These are phyloP conservation scores for Petrea volubilis DNA, from an alignment of 257 asterid genomes.

Conservation along the genomic window DNA sequence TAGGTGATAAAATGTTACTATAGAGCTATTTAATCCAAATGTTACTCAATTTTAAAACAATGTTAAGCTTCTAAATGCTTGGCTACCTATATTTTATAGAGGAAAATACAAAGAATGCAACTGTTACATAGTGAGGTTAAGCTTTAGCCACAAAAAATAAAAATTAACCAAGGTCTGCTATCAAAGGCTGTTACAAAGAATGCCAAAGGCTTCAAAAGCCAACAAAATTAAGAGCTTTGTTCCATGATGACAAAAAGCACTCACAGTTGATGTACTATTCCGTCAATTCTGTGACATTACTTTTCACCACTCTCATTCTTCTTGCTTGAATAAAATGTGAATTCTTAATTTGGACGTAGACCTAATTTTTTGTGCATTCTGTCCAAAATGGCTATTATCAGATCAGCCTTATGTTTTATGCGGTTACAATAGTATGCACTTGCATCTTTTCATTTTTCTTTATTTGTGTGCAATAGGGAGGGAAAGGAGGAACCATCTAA, in stretches of 20 bases:
- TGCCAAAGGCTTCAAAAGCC: neutral
- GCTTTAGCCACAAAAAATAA: neutral
- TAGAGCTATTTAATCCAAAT: neutral
- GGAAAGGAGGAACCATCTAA: neutral
- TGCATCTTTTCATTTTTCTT: neutral
- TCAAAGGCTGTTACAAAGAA: neutral
- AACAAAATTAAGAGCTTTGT: neutral
- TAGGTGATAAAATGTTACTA: neutral
- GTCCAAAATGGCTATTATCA: neutral
- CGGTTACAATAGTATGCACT: neutral
- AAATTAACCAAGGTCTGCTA: neutral
- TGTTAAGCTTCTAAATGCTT: neutral
- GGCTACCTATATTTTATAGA: neutral
- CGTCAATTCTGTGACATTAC: neutral
- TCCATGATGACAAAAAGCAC: neutral
- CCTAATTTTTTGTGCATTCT: neutral
- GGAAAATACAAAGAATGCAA: neutral
- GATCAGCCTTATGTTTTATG: neutral
- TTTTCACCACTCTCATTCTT: neutral
- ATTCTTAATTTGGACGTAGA: neutral
- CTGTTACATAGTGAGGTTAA: neutral
- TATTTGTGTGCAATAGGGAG: neutral
- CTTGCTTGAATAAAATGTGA: neutral
- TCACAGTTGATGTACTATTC: too few species aligned
- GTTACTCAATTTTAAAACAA: neutral